Conservation (phyloP, 169 alveolate species). For the Eimeria mitis region DNA sequence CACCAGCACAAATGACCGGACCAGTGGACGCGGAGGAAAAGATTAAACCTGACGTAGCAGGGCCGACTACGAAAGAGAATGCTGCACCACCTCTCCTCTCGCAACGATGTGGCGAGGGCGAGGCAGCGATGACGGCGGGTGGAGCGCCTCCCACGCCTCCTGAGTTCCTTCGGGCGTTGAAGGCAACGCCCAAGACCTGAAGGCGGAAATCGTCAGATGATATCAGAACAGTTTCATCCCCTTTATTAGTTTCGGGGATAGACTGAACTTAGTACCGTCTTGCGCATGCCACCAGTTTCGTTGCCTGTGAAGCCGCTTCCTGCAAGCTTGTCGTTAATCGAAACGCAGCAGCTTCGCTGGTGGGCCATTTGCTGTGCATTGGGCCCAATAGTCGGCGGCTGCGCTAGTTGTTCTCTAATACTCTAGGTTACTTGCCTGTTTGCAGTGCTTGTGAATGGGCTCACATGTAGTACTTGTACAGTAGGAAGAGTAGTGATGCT, state of each 20-base stretch:
- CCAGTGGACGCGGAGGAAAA: background rate
- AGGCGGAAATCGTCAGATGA: background rate
- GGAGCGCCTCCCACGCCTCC: constrained; percentile 62
- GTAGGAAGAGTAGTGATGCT: background rate
- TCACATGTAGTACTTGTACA: too few relatives aligned
- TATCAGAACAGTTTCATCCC: background rate
- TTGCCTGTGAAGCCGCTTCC: background rate
- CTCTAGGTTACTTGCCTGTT: background rate
- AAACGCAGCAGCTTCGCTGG: background rate
- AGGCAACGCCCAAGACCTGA: constrained; percentile 44
- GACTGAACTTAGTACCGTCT: background rate
- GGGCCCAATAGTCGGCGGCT: background rate
- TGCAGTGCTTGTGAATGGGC: background rate
- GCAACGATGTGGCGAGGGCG: background rate
- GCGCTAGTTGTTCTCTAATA: background rate
- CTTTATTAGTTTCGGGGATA: background rate
- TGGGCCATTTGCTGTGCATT: background rate
- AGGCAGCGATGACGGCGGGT: background rate
- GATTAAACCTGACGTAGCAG: too few relatives aligned
- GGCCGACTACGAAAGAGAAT: background rate
- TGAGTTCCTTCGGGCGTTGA: constrained; percentile 34
- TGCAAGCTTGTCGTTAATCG: background rate
- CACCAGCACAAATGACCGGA: background rate
- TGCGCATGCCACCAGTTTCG: background rate
- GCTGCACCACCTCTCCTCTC: background rate